phyloP scores from a whole-genome alignment of 306 rosid species.

The Gillenia trifoliata region DNA sequence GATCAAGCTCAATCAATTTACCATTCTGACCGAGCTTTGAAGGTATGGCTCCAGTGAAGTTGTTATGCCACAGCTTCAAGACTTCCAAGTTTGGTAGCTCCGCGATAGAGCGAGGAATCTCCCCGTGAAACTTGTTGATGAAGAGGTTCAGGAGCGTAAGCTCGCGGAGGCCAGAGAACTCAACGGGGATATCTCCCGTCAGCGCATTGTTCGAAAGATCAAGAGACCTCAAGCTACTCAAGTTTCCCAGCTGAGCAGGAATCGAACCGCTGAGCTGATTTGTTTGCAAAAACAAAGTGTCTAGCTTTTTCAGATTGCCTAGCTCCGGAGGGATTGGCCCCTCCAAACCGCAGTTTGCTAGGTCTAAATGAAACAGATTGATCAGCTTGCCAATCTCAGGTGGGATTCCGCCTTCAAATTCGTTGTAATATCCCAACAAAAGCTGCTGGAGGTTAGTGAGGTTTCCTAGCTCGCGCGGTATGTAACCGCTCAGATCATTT shows the following conservation, averaged over 20 bases:
- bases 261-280: constrained; percentile 68
- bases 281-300: constrained; percentile 79
- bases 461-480: constrained; percentile 70
- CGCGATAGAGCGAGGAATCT: constrained; percentile 57
- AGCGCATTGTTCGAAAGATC: constrained; percentile 80
- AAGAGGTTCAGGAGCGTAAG: constrained; percentile 70
- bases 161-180: constrained; percentile 55
- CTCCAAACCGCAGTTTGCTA: constrained; percentile 68
- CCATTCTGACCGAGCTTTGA: constrained; percentile 71
- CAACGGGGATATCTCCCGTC: constrained; percentile 63
- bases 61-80: constrained; percentile 76
- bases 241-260: constrained; percentile 63
- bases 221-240: constrained; percentile 55
- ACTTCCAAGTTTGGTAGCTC: constrained; percentile 67
- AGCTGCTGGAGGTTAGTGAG: constrained; percentile 53
- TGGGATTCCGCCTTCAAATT: constrained; percentile 76
- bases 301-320: constrained; percentile 55
- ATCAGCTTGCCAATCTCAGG: constrained; percentile 46
- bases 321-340: constrained; percentile 75
- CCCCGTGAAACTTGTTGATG: constrained; percentile 81
- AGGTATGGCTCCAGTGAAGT: constrained; percentile 80
- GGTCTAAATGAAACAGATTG: constrained; percentile 68
- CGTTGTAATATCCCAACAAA: constrained; percentile 70
- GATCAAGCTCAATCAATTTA: constrained; percentile 56
- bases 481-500: constrained; percentile 67